A percentile compares a stretch with the other conserved stretches of the same genome.
Evolutionary conservation across 768 basidiomycete species (phyloP).

Genomic region (Mycena filopes): DNA sequence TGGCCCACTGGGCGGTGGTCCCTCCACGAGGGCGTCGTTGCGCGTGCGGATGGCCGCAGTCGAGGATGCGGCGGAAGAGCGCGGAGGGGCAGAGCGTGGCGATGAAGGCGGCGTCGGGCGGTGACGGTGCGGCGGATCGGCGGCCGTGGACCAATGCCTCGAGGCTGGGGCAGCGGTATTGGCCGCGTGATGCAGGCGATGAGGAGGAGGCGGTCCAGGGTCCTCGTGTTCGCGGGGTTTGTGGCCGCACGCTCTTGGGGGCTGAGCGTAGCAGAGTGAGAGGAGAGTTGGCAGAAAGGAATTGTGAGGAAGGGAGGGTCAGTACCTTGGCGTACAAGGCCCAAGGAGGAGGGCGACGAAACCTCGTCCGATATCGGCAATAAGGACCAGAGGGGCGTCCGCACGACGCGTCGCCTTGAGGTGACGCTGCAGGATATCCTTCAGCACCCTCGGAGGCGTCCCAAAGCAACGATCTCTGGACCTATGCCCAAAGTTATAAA

Average conservation of each 20-base stretch:
- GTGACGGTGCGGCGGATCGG: conserved; percentile 44
- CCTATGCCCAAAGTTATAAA: not conserved
- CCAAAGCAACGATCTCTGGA: conserved; percentile 25
- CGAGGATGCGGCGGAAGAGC: conserved; percentile 43
- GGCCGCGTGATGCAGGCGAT: conserved; percentile 62
- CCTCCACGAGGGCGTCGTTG: conserved; percentile 36
- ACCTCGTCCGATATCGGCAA: conserved; percentile 15
- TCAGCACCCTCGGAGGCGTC: conserved; percentile 23
- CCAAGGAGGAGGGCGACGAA: conserved; percentile 56
- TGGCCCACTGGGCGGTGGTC: conserved; percentile 43
- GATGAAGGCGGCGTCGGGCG: conserved; percentile 40
- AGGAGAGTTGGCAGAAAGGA: not conserved
- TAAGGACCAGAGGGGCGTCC: conserved; percentile 5
- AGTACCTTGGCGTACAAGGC: conserved; percentile 60
- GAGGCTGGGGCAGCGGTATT: conserved; percentile 58
- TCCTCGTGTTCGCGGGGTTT: conserved; percentile 51
- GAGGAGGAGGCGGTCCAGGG: conserved; percentile 52
- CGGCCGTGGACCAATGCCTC: conserved; percentile 56
- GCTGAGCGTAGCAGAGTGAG: conserved; percentile 40
- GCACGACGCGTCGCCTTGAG: not conserved
- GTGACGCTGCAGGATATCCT: conserved; percentile 6
- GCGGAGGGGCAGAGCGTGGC: conserved; percentile 50
- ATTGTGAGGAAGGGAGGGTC: not conserved
- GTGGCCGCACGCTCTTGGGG: conserved; percentile 56
- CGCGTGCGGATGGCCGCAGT: conserved; percentile 41